A percentile compares a stretch with the other conserved stretches of the same genome.
Evolutionary conservation across 1,139 yeast genomes (phyloP).

Genomic region (Sugiyamaella japonica): DNA sequence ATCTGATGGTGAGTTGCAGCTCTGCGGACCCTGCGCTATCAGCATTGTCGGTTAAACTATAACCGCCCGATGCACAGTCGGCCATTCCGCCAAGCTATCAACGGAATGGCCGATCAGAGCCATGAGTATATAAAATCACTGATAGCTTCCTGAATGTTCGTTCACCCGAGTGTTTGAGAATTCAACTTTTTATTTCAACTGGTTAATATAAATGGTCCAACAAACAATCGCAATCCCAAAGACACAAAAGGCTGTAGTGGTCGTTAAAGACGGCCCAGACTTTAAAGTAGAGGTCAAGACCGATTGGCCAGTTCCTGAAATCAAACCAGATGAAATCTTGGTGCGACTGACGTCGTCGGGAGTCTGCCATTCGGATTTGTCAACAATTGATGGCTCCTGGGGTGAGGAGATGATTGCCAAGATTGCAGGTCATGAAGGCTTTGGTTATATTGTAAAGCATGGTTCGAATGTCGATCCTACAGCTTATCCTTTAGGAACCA

Average conservation of each 20-base stretch:
- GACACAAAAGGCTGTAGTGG: conserved; percentile 34
- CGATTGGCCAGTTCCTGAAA: conserved; percentile 37
- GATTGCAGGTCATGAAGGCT: conserved; percentile 36
- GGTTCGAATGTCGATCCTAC: conserved; percentile 28
- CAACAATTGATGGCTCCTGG: conserved; percentile 33
- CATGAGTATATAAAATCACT: too few relatives aligned
- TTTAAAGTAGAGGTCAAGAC: conserved; percentile 27
- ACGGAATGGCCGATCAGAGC: background rate
- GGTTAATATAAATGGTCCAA: too few relatives aligned
- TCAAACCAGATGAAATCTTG: conserved; percentile 33
- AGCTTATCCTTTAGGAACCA: conserved; percentile 28
- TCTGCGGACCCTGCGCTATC: too few relatives aligned
- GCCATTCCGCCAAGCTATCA: background rate
- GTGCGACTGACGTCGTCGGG: conserved; percentile 39
- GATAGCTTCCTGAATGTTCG: too few relatives aligned
- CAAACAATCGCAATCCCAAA: conserved; percentile 24
- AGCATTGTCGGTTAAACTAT: too few relatives aligned
- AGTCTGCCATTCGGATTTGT: conserved; percentile 44
- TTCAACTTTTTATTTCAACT: too few relatives aligned
- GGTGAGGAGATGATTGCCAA: conserved; percentile 4
- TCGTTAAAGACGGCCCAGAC: conserved; percentile 25
- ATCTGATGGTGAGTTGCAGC: too few relatives aligned
- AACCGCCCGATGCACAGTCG: too few relatives aligned
- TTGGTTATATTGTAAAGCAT: conserved; percentile 32
- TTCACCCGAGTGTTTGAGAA: too few relatives aligned